These are phyloP conservation scores for Cutaneotrichosporon sp. DNA, from an alignment of 1,284 basidiomycete genomes.

Conservation along the genomic window DNA sequence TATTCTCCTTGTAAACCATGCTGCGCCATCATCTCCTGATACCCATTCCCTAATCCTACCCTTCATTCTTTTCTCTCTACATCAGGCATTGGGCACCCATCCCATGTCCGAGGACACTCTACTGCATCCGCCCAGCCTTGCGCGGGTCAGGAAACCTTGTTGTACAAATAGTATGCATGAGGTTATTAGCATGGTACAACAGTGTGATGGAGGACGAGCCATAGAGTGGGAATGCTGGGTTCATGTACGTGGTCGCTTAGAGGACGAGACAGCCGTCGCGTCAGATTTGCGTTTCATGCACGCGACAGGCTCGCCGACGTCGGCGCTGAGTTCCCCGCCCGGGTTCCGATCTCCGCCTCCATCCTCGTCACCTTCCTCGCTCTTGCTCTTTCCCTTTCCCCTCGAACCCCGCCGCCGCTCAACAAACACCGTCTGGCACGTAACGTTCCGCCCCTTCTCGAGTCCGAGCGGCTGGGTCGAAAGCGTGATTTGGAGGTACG, in stretches of 20 bases:
- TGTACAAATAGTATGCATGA: constrained; percentile 18
- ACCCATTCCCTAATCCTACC: neutral
- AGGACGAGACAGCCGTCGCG: neutral
- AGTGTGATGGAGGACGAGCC: neutral
- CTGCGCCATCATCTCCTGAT: neutral
- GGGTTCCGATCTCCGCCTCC: neutral
- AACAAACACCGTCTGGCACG: constrained; percentile 27
- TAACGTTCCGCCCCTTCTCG: constrained; percentile 33
- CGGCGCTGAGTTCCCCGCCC: neutral
- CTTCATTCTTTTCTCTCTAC: neutral
- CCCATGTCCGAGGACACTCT: constrained; percentile 2
- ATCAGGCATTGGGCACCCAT: neutral
- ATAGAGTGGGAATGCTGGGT: neutral
- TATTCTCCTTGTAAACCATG: neutral
- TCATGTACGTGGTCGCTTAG: constrained; percentile 9
- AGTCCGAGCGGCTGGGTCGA: constrained; percentile 58
- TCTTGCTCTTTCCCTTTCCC: neutral
- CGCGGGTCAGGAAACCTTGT: constrained; percentile 1
- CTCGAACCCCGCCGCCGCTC: neutral
- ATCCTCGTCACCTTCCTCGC: neutral
- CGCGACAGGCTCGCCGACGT: constrained; percentile 1
- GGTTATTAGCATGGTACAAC: constrained; percentile 11
- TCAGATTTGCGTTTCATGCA: constrained; percentile 19
- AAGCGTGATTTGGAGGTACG: constrained; percentile 73
- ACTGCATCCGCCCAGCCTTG: neutral